Base-by-base conservation (phyloP, 192 early-diverging fungal genomes). In the Linnemannia hyalina region DNA sequence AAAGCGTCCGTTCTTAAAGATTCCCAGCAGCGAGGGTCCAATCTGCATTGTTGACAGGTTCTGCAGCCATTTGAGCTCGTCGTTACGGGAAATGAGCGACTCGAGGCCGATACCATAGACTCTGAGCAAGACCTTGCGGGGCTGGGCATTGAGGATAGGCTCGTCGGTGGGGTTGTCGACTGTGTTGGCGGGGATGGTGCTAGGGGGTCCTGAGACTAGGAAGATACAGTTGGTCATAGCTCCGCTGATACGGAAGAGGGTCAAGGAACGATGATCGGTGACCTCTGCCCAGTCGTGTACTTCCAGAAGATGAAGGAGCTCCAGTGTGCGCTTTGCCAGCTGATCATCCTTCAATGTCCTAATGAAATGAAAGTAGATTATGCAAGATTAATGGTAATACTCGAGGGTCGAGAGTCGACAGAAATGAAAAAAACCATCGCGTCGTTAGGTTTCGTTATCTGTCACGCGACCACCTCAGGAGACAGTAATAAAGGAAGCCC, bases 61-160 rank as follows among this genome's bases (percentile, higher is more conserved):
- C 69, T 87, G 76, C 36, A 97, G 89, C 94, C 95, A 98, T 36
- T 92, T 89, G 60, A 98, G 90, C 80, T 98, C 97, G 57, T 94
- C 93, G 32, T 94, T 92, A 57, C 97, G 91, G n/a, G 93, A 92
- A 65, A 97, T 82, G 26, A 97, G 89, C 71, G 95, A 87, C 29
- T 96, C 97, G 42, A 93, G 94, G 8, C 95, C 97, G 4, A 92
- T 76, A 2, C 97, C 97, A 80, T 98, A 98, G 1, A 98, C 90
- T 35, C 97, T 92, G 54, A 96, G 77, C 40, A 97, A 88, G 7
- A 90, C 81, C 79, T 92, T 93, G 3, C 77, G 71, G 5, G 80
- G 74, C 29, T 75, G 80, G n/a, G 16, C 44, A 22, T 40, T 32
- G 29, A 32, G 3, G 26, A 65, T 23, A 15, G 60, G 29, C 15